Conservation (phyloP, 345 rosid species). For the Citrus reticulata region DNA sequence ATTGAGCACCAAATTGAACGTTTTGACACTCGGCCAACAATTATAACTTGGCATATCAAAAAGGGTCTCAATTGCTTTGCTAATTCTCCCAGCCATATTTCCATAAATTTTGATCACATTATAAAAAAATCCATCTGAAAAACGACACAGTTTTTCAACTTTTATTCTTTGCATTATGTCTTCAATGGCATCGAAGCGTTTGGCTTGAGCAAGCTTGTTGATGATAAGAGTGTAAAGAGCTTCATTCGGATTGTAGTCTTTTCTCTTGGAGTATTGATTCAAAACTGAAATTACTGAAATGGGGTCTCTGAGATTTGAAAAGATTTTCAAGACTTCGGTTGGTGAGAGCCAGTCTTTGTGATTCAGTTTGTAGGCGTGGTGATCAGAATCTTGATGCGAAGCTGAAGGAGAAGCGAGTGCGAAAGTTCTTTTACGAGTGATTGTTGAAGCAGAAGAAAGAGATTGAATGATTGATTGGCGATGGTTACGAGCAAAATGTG, state of each 20-base stretch:
- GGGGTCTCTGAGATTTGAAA: conserved; percentile 51
- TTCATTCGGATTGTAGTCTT: conserved; percentile 77
- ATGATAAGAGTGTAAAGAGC: conserved; percentile 56
- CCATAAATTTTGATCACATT: conserved; percentile 69
- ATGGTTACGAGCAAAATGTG: neutral
- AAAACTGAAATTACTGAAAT: conserved; percentile 42
- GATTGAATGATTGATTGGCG: neutral
- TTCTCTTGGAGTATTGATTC: conserved; percentile 56
- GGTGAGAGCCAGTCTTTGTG: conserved; percentile 90
- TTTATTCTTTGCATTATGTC: conserved; percentile 44
- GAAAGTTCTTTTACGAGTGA: neutral
- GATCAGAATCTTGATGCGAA: neutral
- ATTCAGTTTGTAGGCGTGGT: conserved; percentile 36
- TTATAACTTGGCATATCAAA: conserved; percentile 64
- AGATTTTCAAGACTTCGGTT: conserved; percentile 53
- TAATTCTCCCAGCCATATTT: conserved; percentile 56
- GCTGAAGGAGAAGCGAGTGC: neutral
- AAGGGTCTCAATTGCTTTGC: conserved; percentile 56
- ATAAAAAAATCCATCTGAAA: conserved; percentile 75
- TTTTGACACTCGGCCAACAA: conserved; percentile 69
- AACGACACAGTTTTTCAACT: conserved; percentile 39
- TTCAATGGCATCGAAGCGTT: conserved; percentile 66
- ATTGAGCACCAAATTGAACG: conserved; percentile 67
- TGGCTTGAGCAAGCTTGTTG: conserved; percentile 51
- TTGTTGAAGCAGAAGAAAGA: neutral